Evolutionary conservation across 192 early-diverging fungal species (phyloP), one percentile per base, ranked within the genome.

Genomic region (Backusella circina): DNA sequence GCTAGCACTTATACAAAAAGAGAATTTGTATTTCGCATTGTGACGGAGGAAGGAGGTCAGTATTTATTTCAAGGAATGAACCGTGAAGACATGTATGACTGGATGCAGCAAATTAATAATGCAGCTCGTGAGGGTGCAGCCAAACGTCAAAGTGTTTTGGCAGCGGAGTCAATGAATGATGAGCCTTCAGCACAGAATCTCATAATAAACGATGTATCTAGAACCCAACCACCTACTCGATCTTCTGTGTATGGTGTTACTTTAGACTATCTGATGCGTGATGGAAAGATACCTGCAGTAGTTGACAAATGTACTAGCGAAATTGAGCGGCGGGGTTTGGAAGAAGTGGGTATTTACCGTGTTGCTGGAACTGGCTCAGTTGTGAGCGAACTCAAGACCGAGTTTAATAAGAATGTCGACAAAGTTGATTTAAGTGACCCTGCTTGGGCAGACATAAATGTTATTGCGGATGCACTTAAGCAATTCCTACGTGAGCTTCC

Each of bases 401-500:
- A 83, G 74, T 91, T 94, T 76, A 92, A 94, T 72, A 84, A 77
- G 18, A 86, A 79, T 10, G 70, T 76, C 0, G 39, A 86, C 1
- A 81, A 84, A 5, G 85, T 94, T 13, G 83, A 91, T 37, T 75
- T 94, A 72, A 83, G 82, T 71, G 75, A 79, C 0, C 85, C 89
- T 51, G 85, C 86, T 28, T 94, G 88, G 77, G 83, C 85, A 36
- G 93, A 94, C 41, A 94, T 94, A 77, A 92, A 94, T 79, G 88
- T 93, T 15, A 86, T 98, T 5, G 95, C 96, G 1, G 95, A 94
- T 65, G 89, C 95, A 64, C 80, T 97, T 81, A 98, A 98, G 82
- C 95, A 94, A 80, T 99, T 98, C 83, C 83, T 99, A 74, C 89
- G 97, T 16, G 95, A 96, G 64, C 75, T 99, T 70, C 97, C 97